Evolutionary conservation across 2,329 filamentous ascomycete genomes (phyloP), one percentile per base, ranked within the genome.

Genomic region (Emergomyces pasteurianus): DNA sequence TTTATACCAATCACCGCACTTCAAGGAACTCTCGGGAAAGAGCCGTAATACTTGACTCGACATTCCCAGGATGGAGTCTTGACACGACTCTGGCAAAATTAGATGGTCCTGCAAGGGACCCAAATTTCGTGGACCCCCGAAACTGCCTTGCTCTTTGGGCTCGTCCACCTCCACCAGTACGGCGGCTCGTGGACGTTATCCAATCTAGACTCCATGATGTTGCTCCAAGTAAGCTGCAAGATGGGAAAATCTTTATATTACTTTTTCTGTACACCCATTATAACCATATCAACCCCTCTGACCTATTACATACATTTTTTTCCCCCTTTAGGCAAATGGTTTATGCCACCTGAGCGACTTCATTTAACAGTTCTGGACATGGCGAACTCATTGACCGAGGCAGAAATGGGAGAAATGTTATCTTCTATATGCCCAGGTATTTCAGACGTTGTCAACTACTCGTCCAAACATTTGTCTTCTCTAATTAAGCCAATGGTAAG

Each of bases 121-220:
- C 85, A 0, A 84, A 83, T 0, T 95, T 88, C 70, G 72, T 79
- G 58, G 92, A 97, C 71, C 82, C 84, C 49, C 80, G 92, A 47
- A 81, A 96, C 69, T 95, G 92, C 70, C 79, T 96, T 12, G 89
- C 91, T 0, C 86, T 96, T 70, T 96, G 91, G 90, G 90, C 89
- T 3, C 81, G 92, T 7, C 92, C 92, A 18, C 88, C 92, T 0
- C 75, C 83, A 53, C 84, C 87, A 66, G 79, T 96, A 21, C 79
- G 87, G 53, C 75, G 81, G 23, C 75, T 97, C 62, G 84, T 92
- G 2, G 74, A 77, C 1, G 80, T 81, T 61, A 75, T 96, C 36
- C 92, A 96, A 73, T 73, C 80, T 57, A 80, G 83, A 67, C 77
- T 95, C 55, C 78, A 79, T 61, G 75, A 79, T 23, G 80, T 83